Conservation (phyloP, 352 stramenopile species). For the Globisporangium solare region DNA sequence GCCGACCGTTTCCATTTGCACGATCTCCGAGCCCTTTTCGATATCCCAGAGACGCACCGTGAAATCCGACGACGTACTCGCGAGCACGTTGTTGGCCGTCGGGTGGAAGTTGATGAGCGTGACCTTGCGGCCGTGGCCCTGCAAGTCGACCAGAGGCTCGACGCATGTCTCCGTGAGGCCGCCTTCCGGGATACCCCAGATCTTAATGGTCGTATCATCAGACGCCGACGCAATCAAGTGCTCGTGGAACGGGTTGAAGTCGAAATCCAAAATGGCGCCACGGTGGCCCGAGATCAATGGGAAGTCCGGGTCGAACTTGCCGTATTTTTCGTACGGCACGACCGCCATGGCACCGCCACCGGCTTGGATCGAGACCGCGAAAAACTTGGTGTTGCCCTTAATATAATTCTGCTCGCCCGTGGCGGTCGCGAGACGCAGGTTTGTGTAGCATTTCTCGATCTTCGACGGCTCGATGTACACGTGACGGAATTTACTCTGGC, state of each 20-base stretch:
- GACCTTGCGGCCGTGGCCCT: conserved; percentile 95
- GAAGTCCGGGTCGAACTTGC: conserved; percentile 92
- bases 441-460: conserved; percentile 89
- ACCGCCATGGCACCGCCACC: conserved; percentile 91
- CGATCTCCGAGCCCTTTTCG: conserved; percentile 91
- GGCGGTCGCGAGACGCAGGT: conserved; percentile 93
- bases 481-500: conserved; percentile 98
- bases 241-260: conserved; percentile 99
- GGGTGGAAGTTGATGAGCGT: conserved; percentile 98
- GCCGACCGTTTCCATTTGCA: conserved; percentile 75
- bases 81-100: conserved; percentile 96
- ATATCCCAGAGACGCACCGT: conserved; percentile 99
- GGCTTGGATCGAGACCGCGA: conserved; percentile 92
- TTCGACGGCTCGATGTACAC: conserved; percentile 97
- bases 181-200: conserved; percentile 96
- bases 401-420: conserved; percentile 99
- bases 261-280: conserved; percentile 97
- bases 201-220: conserved; percentile 98
- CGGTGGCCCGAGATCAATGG: conserved; percentile 95
- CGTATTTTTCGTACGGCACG: conserved; percentile 92
- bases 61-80: conserved; percentile 93
- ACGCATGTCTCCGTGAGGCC: conserved; percentile 92
- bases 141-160: conserved; percentile 95
- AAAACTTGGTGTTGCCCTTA: conserved; percentile 99
- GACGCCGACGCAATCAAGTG: conserved; percentile 94